Evolutionary conservation across 371 early-diverging fungal genomes (phyloP).

Genomic region (Mucor lusitanicus): DNA sequence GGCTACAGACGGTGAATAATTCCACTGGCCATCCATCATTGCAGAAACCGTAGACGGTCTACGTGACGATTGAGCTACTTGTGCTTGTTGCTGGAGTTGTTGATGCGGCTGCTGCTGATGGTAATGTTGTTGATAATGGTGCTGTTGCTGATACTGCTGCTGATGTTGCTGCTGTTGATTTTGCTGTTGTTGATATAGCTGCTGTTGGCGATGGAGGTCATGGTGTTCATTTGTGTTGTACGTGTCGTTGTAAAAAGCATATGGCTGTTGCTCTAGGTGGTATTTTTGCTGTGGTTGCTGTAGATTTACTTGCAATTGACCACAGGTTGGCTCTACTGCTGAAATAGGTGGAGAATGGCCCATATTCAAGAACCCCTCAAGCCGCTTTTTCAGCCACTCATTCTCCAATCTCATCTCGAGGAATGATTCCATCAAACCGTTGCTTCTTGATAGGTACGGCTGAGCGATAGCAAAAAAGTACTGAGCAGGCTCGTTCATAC

Average conservation of each 20-base stretch:
- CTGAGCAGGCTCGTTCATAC: conserved; percentile 9
- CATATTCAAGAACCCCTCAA: conserved; percentile 14
- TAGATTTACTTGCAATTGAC: background rate
- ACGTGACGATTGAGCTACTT: background rate
- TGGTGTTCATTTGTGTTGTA: conserved; percentile 7
- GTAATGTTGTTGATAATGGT: background rate
- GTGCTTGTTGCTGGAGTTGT: conserved; percentile 2
- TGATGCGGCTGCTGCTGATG: background rate
- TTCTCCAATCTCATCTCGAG: conserved; percentile 50
- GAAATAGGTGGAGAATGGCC: background rate
- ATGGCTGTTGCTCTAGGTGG: background rate
- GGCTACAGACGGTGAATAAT: background rate
- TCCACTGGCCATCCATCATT: background rate
- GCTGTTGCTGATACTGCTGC: background rate
- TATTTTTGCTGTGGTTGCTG: background rate
- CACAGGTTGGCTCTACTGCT: background rate
- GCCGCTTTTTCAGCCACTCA: conserved; percentile 33
- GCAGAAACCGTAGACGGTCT: background rate
- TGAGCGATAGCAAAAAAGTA: conserved; percentile 48
- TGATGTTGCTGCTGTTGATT: background rate
- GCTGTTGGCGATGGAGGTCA: background rate
- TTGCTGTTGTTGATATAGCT: background rate
- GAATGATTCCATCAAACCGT: conserved; percentile 40
- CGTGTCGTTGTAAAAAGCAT: background rate
- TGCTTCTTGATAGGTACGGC: conserved; percentile 42